Percentiles rank a stretch among this genome's conserved stretches.
These are phyloP conservation scores for Wallacemonas rigidus DNA, from an alignment of 208 protist species.

Conservation along the genomic window DNA sequence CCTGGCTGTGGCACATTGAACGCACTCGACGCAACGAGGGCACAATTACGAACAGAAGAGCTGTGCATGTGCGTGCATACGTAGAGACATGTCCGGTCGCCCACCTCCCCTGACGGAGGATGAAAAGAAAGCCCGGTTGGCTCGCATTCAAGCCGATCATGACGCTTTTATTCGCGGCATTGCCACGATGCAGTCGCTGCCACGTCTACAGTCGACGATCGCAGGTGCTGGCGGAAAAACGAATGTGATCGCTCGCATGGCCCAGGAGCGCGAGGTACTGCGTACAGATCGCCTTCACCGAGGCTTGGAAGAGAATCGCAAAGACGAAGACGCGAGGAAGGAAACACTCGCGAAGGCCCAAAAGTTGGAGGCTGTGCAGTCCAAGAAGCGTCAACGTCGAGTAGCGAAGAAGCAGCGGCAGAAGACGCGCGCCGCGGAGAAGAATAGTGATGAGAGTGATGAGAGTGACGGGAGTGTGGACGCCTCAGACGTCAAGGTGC, in stretches of 20 bases:
- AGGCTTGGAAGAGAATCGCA: constrained; percentile 33
- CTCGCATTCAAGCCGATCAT: constrained; percentile 68
- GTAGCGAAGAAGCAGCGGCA: constrained; percentile 33
- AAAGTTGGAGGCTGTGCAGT: constrained; percentile 36
- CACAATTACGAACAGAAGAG: no score
- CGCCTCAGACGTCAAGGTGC: not conserved
- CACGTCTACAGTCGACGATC: constrained; percentile 79
- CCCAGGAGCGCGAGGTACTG: constrained; percentile 63
- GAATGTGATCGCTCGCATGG: constrained; percentile 62
- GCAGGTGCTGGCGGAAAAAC: constrained; percentile 83
- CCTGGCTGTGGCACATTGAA: no score
- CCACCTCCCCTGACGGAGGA: constrained; percentile 57
- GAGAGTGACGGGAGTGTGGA: not conserved
- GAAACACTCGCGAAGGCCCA: constrained; percentile 47
- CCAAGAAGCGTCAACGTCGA: constrained; percentile 57
- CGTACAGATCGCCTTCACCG: constrained; percentile 49
- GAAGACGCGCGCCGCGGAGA: constrained; percentile 3
- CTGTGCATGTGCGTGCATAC: no score
- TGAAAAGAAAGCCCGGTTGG: constrained; percentile 57
- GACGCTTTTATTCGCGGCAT: constrained; percentile 71
- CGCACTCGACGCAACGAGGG: no score
- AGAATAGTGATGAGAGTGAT: constrained; percentile 11
- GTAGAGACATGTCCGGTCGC: constrained; percentile 21
- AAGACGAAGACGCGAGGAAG: constrained; percentile 35
- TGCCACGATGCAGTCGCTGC: constrained; percentile 69